These are phyloP conservation scores for Apophysomyces sp. DNA, from an alignment of 371 early-diverging fungal species.

Conservation along the genomic window DNA sequence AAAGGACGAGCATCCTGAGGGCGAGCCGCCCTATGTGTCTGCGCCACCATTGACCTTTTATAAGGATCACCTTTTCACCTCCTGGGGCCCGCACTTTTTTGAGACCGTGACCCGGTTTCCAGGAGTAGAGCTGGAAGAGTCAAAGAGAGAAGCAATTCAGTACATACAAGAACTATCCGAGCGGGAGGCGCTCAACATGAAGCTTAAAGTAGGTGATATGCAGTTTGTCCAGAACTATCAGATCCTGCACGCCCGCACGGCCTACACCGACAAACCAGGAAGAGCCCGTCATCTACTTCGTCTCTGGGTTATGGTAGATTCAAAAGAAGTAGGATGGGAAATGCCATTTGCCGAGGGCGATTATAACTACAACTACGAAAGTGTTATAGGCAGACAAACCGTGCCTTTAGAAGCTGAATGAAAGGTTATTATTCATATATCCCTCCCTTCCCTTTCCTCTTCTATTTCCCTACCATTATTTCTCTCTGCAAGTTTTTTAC, in stretches of 20 bases:
- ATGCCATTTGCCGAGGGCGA: constrained; percentile 37
- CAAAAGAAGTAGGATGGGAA: constrained; percentile 33
- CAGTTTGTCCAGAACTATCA: constrained; percentile 46
- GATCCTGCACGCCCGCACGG: constrained; percentile 44
- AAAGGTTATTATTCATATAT: too few species aligned
- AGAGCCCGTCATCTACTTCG: constrained; percentile 38
- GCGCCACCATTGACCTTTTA: constrained; percentile 33
- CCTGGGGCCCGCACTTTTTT: constrained; percentile 48
- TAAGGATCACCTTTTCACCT: constrained; percentile 35
- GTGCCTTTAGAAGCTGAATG: constrained; percentile 46
- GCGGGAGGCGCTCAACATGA: constrained; percentile 42
- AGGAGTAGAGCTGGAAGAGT: constrained; percentile 21
- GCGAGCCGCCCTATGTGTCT: constrained; percentile 28
- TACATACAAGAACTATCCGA: constrained; percentile 42
- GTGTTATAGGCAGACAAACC: constrained; percentile 10
- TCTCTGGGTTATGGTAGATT: constrained; percentile 36
- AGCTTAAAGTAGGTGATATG: constrained; percentile 39
- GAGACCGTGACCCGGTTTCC: constrained; percentile 43
- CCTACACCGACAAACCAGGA: constrained; percentile 31
- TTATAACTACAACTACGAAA: constrained; percentile 23
- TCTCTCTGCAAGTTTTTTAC: too few species aligned
- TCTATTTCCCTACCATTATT: neutral
- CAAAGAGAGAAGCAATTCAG: constrained; percentile 38
- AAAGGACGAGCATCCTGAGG: constrained; percentile 35
- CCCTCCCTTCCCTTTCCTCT: neutral